Conservation (phyloP, 768 basidiomycete species). For the Floccularia luteovirens region DNA sequence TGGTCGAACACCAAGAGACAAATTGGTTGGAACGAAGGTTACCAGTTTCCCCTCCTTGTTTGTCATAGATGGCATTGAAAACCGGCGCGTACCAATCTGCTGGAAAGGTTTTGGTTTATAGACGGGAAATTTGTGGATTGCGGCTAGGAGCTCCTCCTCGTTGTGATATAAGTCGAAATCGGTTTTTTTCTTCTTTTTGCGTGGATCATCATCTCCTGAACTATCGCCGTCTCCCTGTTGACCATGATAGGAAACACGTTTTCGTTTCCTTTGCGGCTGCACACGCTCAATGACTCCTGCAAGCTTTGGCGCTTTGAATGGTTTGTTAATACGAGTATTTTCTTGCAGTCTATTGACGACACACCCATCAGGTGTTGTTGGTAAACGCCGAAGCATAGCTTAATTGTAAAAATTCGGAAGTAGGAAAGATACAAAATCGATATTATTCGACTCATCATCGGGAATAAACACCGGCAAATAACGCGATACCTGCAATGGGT, state of each 20-base stretch:
- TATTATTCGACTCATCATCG: no score
- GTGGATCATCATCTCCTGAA: conserved; percentile 43
- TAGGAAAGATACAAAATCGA: no score
- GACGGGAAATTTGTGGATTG: conserved; percentile 66
- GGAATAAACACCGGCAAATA: no score
- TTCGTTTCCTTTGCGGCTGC: conserved; percentile 76
- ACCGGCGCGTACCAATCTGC: conserved; percentile 46
- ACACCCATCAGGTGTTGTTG: conserved; percentile 65
- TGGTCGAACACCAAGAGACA: conserved; percentile 80
- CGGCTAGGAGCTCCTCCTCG: conserved; percentile 54
- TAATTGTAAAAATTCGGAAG: not conserved
- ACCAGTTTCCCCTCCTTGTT: conserved; percentile 63
- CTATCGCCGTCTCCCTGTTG: conserved; percentile 51
- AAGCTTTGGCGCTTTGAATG: conserved; percentile 69
- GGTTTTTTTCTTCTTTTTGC: conserved; percentile 62
- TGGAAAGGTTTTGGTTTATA: conserved; percentile 78
- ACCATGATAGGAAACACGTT: conserved; percentile 82
- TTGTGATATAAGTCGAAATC: conserved; percentile 43
- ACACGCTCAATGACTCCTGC: conserved; percentile 35
- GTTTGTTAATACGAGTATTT: conserved; percentile 66
- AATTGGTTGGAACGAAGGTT: conserved; percentile 48
- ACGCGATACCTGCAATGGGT: no score
- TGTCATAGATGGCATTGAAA: conserved; percentile 79
- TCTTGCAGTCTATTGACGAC: conserved; percentile 62
- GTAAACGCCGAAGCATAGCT: conserved; percentile 60